phyloP scores from a whole-genome alignment of 352 stramenopile genomes.

The Globisporangium splendens region DNA sequence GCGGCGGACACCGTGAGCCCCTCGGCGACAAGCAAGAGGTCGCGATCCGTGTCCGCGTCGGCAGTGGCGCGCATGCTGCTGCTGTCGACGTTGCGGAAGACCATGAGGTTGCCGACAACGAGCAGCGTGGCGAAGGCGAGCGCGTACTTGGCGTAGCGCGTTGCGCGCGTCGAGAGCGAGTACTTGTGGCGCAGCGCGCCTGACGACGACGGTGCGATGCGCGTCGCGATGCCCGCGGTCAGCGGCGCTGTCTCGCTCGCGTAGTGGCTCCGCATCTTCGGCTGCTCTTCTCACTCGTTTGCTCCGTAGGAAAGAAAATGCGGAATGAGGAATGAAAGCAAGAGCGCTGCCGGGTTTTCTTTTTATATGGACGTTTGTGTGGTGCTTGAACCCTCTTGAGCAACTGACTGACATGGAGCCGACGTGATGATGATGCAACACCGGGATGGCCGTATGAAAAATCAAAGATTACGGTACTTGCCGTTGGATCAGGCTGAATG shows the following conservation, averaged over 20 bases:
- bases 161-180: background rate
- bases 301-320: background rate
- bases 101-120: conserved; percentile 11
- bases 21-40: background rate
- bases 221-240: background rate
- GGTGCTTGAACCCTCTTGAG: too few species aligned
- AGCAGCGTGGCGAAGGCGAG: conserved; percentile 4
- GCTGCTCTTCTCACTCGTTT: background rate
- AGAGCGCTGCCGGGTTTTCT: background rate
- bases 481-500: too few species aligned
- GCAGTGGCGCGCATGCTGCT: background rate
- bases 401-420: too few species aligned
- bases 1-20: background rate
- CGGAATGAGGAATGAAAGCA: background rate
- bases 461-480: background rate
- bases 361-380: background rate
- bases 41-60: background rate
- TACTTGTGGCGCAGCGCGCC: background rate
- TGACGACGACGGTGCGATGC: background rate
- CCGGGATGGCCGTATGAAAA: background rate
- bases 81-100: conserved; percentile 3
- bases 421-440: background rate
- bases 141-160: conserved; percentile 6
- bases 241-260: background rate
- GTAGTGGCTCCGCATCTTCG: background rate